Evolutionary conservation across 371 early-diverging fungal genomes (phyloP).

Genomic region (Cokeromyces recurvatus): DNA sequence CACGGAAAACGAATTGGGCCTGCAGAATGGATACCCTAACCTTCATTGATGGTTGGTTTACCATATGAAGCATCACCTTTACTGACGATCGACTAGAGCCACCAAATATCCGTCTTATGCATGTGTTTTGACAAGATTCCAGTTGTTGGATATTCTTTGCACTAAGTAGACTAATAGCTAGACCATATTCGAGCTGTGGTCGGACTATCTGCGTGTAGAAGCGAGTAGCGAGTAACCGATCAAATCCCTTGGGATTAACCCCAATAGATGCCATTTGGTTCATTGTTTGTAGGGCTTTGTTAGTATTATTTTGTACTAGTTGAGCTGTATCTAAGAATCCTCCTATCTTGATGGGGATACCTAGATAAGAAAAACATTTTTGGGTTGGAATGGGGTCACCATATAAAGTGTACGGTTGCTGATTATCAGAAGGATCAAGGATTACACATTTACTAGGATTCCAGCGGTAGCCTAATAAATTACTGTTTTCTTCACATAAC

Average conservation of each 20-base stretch:
- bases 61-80: conserved; percentile 6
- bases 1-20: no score
- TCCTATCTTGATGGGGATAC: not conserved
- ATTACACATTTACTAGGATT: conserved; percentile 1
- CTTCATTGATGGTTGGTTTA: conserved; percentile 1
- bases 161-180: conserved; percentile 5
- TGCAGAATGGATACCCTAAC: no score
- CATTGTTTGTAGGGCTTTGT: not conserved
- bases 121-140: conserved; percentile 1
- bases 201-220: conserved; percentile 10
- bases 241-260: not conserved
- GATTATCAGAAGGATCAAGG: no score
- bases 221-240: not conserved
- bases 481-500: conserved; percentile 4
- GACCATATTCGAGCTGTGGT: conserved; percentile 10
- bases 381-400: no score
- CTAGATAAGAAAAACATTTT: no score
- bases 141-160: not conserved
- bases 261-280: not conserved
- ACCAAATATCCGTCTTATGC: conserved; percentile 1
- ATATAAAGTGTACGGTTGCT: no score
- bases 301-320: not conserved
- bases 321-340: not conserved
- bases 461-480: conserved; percentile 5
- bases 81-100: not conserved